A percentile compares a stretch with the other conserved stretches of the same genome.
These are phyloP conservation scores for Takashimella tepidaria DNA, from an alignment of 1,284 basidiomycete species.

Conservation along the genomic window DNA sequence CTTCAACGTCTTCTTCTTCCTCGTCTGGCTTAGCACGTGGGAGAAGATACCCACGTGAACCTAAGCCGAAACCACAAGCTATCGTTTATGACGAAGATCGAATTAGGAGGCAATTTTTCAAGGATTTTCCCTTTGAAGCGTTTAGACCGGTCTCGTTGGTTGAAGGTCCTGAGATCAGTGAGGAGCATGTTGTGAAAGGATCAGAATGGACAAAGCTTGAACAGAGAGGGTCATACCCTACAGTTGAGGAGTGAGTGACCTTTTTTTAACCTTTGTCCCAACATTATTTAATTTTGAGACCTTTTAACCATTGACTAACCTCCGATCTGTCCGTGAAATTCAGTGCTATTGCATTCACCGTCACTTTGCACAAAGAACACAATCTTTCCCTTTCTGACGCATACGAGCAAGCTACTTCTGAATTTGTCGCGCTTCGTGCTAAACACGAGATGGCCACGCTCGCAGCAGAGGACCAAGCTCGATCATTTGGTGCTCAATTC, in stretches of 20 bases:
- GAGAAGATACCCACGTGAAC: conserved; percentile 45
- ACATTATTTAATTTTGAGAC: too few relatives aligned
- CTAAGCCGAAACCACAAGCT: conserved; percentile 57
- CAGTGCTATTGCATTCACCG: conserved; percentile 74
- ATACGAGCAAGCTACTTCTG: conserved; percentile 70
- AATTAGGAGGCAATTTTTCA: conserved; percentile 84
- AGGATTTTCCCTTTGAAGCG: conserved; percentile 93
- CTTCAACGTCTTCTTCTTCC: conserved; percentile 8
- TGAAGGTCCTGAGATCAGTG: conserved; percentile 55
- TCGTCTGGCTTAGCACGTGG: too few relatives aligned
- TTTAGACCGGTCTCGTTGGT: conserved; percentile 73
- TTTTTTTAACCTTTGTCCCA: background rate
- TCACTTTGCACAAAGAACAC: conserved; percentile 69
- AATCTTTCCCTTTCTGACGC: conserved; percentile 67
- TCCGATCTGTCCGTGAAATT: too few relatives aligned
- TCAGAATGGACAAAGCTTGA: conserved; percentile 65
- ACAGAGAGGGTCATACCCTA: conserved; percentile 76
- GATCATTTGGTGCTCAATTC: conserved; percentile 60
- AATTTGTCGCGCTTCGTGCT: conserved; percentile 80
- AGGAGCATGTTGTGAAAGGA: conserved; percentile 57
- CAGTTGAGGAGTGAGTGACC: conserved; percentile 76
- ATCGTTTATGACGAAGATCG: conserved; percentile 81
- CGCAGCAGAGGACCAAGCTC: conserved; percentile 75
- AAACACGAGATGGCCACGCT: conserved; percentile 72
- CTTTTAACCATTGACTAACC: too few relatives aligned